Base-by-base conservation (phyloP, 768 basidiomycete species). In the Lactarius hatsudake region DNA sequence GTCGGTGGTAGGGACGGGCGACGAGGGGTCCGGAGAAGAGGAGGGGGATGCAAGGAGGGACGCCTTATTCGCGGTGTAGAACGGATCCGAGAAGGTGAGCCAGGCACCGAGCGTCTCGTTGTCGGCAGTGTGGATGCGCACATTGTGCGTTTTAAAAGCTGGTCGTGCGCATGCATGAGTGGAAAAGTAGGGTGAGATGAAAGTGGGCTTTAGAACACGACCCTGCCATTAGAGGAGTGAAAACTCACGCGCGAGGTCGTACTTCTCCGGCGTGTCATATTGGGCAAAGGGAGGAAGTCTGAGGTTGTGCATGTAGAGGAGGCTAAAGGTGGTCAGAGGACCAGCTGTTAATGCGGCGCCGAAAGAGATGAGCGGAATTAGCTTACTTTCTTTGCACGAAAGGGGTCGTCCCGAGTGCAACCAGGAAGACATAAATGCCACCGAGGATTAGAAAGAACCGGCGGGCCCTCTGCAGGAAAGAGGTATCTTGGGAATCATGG, bases 51-150 rank as follows among this genome's bases (percentile, higher is more conserved):
- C 36, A 78, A 75, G 12, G 78, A 78, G 59, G 82, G 84, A 56
- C 1, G 55, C 56, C 20, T 58, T 62, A 38, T 63, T 61, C 0
- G 61, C 15, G 15, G 48, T 30, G 75, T 90, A 91, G 71, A 83
- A 83, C 1, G 79, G 72, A 60, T 93, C 87, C 0, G 91, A 85
- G 5, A 94, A 80, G 53, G 90, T 78, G 75, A 93, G 92, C 93
- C 93, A 95, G 23, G 93, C 90, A 18, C 96, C 96, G 48, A 98
- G 75, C 0, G 82, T 83, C 65, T 89, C 84, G 66, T 92, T 90
- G 75, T 98, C 96, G 0, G 84, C 73, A 0, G 94, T 94, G 17
- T 78, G 76, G 9, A 97, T 79, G 63, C 84, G 78, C 58, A 94
- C 74, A 72, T 95, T 92, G 58, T 84, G 76, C 0, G 91, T 89